Percentiles rank a stretch among this genome's conserved stretches.
These are phyloP conservation scores for Zygotorulaspora chibaensis DNA, from an alignment of 805 yeast species.

Conservation along the genomic window DNA sequence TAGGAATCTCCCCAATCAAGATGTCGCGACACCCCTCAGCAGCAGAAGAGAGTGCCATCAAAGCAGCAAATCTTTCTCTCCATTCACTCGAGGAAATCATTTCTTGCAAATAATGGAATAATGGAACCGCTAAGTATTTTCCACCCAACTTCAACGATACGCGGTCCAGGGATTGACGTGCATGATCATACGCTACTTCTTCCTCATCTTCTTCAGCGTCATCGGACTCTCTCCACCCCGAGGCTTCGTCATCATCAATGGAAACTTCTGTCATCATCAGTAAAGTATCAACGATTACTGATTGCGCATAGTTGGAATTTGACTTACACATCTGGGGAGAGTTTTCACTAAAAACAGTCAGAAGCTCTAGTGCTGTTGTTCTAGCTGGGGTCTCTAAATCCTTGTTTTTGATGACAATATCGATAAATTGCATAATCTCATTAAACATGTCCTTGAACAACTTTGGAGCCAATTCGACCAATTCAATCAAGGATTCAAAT, in stretches of 20 bases:
- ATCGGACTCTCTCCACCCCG: conserved; percentile 81
- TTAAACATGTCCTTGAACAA: conserved; percentile 89
- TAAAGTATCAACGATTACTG: conserved; percentile 69
- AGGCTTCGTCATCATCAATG: conserved; percentile 78
- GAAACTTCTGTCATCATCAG: conserved; percentile 91
- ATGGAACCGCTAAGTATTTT: conserved; percentile 72
- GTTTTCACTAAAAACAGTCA: conserved; percentile 86
- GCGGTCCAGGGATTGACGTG: conserved; percentile 92
- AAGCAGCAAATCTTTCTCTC: conserved; percentile 95
- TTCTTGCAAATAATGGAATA: conserved; percentile 80
- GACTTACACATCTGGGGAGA: conserved; percentile 93
- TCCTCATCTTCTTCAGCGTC: conserved; percentile 76
- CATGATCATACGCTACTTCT: conserved; percentile 84
- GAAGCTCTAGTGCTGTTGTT: conserved; percentile 79
- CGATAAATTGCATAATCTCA: conserved; percentile 78
- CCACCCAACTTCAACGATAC: conserved; percentile 82
- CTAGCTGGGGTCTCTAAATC: conserved; percentile 78
- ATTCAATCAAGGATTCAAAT: conserved; percentile 82
- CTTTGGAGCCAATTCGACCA: conserved; percentile 91
- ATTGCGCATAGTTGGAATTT: conserved; percentile 64
- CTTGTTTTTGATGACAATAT: conserved; percentile 75
- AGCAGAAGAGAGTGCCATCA: conserved; percentile 94
- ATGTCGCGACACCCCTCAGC: conserved; percentile 97
- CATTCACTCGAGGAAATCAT: conserved; percentile 75
- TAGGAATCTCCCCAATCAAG: conserved; percentile 74